Evolutionary conservation across 257 asterid genomes (phyloP).

Genomic region (Jacaranda mimosifolia): DNA sequence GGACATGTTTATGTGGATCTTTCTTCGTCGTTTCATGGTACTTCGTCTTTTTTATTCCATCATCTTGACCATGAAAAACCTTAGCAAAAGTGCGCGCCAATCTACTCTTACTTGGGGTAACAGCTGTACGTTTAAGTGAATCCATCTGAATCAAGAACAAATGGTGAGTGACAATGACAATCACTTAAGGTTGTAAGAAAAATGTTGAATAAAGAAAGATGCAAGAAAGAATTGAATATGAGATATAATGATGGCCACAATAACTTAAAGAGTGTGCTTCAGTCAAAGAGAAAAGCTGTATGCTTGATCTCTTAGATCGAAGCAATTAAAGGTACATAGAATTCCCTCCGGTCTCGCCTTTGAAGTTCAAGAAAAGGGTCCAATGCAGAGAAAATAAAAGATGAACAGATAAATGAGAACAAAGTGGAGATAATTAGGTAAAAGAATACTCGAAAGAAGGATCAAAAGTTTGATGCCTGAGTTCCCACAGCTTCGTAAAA

Average conservation of each 20-base stretch:
- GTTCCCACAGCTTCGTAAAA: not conserved
- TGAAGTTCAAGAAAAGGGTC: constrained; percentile 35
- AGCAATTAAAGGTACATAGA: constrained; percentile 41
- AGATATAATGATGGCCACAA: constrained; percentile 30
- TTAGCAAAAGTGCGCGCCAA: constrained; percentile 67
- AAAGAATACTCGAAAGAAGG: constrained; percentile 5
- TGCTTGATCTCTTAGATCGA: constrained; percentile 45
- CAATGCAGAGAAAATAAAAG: constrained; percentile 35
- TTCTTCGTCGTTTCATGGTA: constrained; percentile 43
- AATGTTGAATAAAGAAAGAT: constrained; percentile 18
- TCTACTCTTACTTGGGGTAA: constrained; percentile 59
- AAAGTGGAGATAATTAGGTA: too few species aligned
- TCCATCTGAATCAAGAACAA: constrained; percentile 75
- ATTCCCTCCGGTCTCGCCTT: constrained; percentile 39
- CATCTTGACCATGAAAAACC: constrained; percentile 57
- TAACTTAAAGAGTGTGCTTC: constrained; percentile 39
- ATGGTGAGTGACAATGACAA: constrained; percentile 5
- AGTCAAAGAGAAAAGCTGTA: constrained; percentile 44
- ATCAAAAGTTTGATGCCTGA: not conserved
- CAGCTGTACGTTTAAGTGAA: constrained; percentile 52
- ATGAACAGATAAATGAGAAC: constrained; percentile 29
- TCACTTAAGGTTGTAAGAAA: not conserved
- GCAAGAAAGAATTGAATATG: constrained; percentile 36
- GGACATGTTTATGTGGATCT: constrained; percentile 28
- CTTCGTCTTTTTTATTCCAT: constrained; percentile 36